These are phyloP conservation scores for Vanrija humicola DNA, from an alignment of 1,284 basidiomycete species.

Conservation along the genomic window DNA sequence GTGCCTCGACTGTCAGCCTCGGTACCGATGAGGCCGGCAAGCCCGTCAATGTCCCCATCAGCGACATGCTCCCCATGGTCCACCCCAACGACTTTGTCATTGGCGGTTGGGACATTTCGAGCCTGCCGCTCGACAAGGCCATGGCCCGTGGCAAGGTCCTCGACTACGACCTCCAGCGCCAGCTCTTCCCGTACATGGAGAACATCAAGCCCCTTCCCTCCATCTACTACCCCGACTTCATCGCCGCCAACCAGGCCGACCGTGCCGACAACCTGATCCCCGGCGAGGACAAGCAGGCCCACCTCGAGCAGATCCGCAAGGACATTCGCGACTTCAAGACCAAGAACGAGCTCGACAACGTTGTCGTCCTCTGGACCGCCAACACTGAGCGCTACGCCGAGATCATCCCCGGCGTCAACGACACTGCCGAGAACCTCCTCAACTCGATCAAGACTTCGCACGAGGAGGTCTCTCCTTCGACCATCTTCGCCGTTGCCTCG, in stretches of 20 bases:
- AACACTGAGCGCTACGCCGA: constrained; percentile 98
- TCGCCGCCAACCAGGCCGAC: constrained; percentile 94
- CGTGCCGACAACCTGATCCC: constrained; percentile 83
- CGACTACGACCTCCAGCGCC: constrained; percentile 95
- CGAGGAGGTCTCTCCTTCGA: constrained; percentile 90
- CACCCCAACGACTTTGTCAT: constrained; percentile 98
- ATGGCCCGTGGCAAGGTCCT: constrained; percentile 93
- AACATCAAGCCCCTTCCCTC: constrained; percentile 83
- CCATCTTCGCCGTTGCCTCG: constrained; percentile 89
- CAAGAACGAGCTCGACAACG: constrained; percentile 75
- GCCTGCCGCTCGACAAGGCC: constrained; percentile 77
- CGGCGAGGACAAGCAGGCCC: constrained; percentile 80
- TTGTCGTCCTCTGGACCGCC: constrained; percentile 95
- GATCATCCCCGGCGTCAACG: constrained; percentile 90
- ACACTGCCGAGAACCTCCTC: constrained; percentile 86
- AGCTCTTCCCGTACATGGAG: constrained; percentile 82
- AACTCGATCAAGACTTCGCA: constrained; percentile 78
- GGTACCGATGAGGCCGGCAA: constrained; percentile 81
- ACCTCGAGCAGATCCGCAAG: constrained; percentile 85
- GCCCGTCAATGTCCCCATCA: constrained; percentile 89
- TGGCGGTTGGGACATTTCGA: constrained; percentile 97
- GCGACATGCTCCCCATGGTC: constrained; percentile 93
- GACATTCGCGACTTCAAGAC: constrained; percentile 94
- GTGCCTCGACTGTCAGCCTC: constrained; percentile 89
- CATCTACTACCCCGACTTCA: constrained; percentile 91